Evolutionary conservation across 1,139 yeast genomes (phyloP).

Genomic region (Geotrichum macrosporum): DNA sequence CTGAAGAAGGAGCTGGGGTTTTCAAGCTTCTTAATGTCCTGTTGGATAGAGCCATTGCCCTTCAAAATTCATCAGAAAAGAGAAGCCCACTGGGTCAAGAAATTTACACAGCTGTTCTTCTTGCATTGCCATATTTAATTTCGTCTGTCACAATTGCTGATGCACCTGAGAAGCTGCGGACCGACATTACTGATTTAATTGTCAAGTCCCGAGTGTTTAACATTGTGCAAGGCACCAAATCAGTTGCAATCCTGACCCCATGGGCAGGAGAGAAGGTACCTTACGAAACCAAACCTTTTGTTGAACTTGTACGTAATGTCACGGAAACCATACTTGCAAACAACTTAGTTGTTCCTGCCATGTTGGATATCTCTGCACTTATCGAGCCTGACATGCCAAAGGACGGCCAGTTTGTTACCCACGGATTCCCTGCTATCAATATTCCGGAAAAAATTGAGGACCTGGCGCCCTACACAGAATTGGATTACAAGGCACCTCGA

Average conservation of each 20-base stretch:
- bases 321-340: constrained; percentile 25
- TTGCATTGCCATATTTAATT: constrained; percentile 59
- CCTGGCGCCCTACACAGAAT: constrained; percentile 20
- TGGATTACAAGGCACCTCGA: constrained; percentile 46
- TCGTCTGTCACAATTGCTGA: constrained; percentile 17
- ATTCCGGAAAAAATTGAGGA: constrained; percentile 30
- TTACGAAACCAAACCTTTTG: constrained; percentile 51
- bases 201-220: constrained; percentile 25
- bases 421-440: constrained; percentile 41
- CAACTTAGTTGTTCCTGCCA: constrained; percentile 18
- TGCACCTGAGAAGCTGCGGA: constrained; percentile 6
- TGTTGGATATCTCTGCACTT: constrained; percentile 16
- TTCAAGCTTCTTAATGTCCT: constrained; percentile 52
- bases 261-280: constrained; percentile 47
- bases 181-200: constrained; percentile 21
- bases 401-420: constrained; percentile 26
- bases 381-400: constrained; percentile 22
- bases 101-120: constrained; percentile 57
- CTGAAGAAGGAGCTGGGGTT: constrained; percentile 44
- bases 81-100: constrained; percentile 57
- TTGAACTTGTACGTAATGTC: constrained; percentile 53
- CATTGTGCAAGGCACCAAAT: constrained; percentile 18
- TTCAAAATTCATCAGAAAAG: constrained; percentile 42
- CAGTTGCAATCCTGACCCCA: constrained; percentile 39
- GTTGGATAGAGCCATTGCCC: constrained; percentile 52